Conservation (phyloP, 2,329 filamentous ascomycete genomes). For the Trichophyton equinum region DNA sequence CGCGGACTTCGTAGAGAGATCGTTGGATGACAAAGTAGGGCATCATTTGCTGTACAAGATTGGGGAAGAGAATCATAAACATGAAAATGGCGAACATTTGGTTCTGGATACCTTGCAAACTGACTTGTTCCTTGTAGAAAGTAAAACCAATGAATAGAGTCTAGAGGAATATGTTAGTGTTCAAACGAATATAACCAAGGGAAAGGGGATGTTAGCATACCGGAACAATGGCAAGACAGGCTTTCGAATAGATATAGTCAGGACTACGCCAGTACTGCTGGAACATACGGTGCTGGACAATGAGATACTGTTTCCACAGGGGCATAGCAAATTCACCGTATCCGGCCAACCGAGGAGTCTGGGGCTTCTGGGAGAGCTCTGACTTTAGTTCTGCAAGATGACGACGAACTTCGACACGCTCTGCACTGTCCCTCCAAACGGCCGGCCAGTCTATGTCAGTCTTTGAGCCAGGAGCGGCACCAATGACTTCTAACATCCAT, state of each 20-base stretch:
- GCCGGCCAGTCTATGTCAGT: slow-evolving; percentile 44
- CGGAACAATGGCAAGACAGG: slow-evolving; percentile 50
- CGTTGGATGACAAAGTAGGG: slow-evolving; percentile 48
- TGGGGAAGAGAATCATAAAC: slow-evolving; percentile 66
- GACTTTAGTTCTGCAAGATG: slow-evolving; percentile 41
- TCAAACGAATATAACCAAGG: background rate
- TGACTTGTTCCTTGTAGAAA: slow-evolving; percentile 63
- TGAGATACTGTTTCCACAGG: slow-evolving; percentile 53
- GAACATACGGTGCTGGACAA: slow-evolving; percentile 64
- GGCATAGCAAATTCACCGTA: slow-evolving; percentile 65
- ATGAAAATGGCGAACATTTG: slow-evolving; percentile 89
- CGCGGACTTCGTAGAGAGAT: slow-evolving; percentile 47
- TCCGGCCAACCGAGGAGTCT: slow-evolving; percentile 7
- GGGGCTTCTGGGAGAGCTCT: slow-evolving; percentile 26
- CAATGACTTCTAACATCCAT: slow-evolving; percentile 53
- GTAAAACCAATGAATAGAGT: slow-evolving; percentile 72
- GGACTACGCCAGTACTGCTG: slow-evolving; percentile 88
- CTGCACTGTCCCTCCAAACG: slow-evolving; percentile 42
- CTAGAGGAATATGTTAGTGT: slow-evolving; percentile 8
- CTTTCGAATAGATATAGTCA: slow-evolving; percentile 77
- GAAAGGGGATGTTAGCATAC: slow-evolving; percentile 15
- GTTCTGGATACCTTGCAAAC: slow-evolving; percentile 71
- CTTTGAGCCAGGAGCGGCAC: slow-evolving; percentile 47
- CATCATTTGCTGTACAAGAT: slow-evolving; percentile 42
- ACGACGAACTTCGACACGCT: slow-evolving; percentile 36